phyloP scores from a whole-genome alignment of 2,329 filamentous ascomycete genomes.

The Cladophialophora bantiana region DNA sequence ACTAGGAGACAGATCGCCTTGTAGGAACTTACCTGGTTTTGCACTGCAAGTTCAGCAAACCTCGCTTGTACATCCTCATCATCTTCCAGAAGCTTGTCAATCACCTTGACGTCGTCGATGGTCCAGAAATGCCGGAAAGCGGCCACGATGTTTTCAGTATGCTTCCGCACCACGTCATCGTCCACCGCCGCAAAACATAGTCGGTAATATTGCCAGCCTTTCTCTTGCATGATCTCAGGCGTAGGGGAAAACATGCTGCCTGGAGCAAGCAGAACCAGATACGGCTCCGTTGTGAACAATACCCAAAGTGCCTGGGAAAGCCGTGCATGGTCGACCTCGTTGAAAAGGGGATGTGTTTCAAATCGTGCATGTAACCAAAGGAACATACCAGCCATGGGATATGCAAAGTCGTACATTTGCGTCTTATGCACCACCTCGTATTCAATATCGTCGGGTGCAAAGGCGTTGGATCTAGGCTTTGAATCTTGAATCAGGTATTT shows the following conservation, averaged over 20 bases:
- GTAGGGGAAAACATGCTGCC: conserved; percentile 77
- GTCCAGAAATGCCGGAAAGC: conserved; percentile 79
- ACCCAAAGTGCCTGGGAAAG: conserved; percentile 74
- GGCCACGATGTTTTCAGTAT: conserved; percentile 69
- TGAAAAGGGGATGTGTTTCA: conserved; percentile 67
- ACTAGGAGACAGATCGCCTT: not conserved
- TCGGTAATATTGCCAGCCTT: conserved; percentile 75
- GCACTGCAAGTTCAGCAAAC: conserved; percentile 11
- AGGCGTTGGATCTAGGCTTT: conserved; percentile 27
- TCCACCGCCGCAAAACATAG: conserved; percentile 85
- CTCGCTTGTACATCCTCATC: conserved; percentile 41
- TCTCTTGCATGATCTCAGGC: conserved; percentile 61
- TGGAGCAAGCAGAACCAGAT: conserved; percentile 72
- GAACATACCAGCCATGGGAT: conserved; percentile 91
- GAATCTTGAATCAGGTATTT: conserved; percentile 56
- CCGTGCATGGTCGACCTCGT: conserved; percentile 59
- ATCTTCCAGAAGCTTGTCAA: conserved; percentile 66
- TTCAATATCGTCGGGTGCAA: conserved; percentile 56
- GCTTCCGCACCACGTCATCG: conserved; percentile 70
- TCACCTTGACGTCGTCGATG: conserved; percentile 69
- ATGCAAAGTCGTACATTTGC: conserved; percentile 75
- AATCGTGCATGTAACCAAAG: conserved; percentile 77
- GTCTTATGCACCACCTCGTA: conserved; percentile 80
- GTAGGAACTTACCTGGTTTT: conserved; percentile 28
- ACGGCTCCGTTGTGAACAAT: conserved; percentile 72